These are phyloP conservation scores for Fusarium albidum DNA, from an alignment of 2,329 filamentous ascomycete species.

Conservation along the genomic window DNA sequence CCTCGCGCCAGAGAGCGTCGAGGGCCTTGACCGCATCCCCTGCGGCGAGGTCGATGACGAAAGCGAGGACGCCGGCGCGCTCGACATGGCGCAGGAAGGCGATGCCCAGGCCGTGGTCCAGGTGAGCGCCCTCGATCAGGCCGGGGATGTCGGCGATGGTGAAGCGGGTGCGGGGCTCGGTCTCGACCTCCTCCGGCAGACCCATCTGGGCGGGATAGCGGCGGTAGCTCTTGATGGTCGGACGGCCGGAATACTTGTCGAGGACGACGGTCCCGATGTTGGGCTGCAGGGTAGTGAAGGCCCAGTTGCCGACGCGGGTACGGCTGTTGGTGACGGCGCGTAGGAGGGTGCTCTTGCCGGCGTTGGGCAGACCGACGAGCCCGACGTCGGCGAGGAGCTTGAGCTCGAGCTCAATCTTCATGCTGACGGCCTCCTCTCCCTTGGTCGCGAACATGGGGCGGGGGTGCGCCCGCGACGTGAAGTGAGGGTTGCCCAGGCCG, in stretches of 20 bases:
- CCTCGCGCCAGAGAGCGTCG: constrained; percentile 87
- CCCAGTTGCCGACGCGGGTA: constrained; percentile 91
- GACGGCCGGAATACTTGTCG: constrained; percentile 83
- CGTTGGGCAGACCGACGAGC: constrained; percentile 93
- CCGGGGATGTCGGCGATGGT: constrained; percentile 97
- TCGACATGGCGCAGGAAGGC: constrained; percentile 95
- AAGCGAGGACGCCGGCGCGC: constrained; percentile 89
- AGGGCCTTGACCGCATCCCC: constrained; percentile 83
- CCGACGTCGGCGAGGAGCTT: constrained; percentile 96
- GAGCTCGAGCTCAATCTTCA: constrained; percentile 87
- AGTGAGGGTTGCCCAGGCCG: constrained; percentile 93
- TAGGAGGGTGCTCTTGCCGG: constrained; percentile 92
- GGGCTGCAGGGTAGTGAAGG: constrained; percentile 93
- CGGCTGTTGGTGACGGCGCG: constrained; percentile 88
- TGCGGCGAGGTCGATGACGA: constrained; percentile 85
- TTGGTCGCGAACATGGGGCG: constrained; percentile 89
- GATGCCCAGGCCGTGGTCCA: constrained; percentile 89
- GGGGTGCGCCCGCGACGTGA: constrained; percentile 76
- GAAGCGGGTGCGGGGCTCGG: constrained; percentile 76
- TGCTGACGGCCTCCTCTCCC: constrained; percentile 79
- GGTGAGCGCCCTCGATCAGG: constrained; percentile 88
- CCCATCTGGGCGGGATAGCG: constrained; percentile 47
- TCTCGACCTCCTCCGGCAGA: constrained; percentile 54
- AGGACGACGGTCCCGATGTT: constrained; percentile 96
- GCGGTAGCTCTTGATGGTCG: constrained; percentile 55